phyloP scores from a whole-genome alignment of 148 eudicot genomes.

The Fallopia convolvulus region DNA sequence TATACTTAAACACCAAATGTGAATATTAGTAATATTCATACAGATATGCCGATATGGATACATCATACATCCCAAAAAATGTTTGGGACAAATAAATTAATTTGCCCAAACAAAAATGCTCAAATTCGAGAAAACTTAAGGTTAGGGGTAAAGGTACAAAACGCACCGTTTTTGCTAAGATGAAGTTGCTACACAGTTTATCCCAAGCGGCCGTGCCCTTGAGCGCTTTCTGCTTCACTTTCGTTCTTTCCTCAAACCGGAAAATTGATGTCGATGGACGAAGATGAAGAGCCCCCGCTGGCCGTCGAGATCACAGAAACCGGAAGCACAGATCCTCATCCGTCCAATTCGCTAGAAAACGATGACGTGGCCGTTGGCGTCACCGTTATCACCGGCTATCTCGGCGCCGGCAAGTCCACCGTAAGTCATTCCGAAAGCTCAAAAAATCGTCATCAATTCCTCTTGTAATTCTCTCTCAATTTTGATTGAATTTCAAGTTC shows the following conservation, averaged over 20 bases:
- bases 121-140: too few relatives aligned
- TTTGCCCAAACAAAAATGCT: too few relatives aligned
- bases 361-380: constrained; percentile 56
- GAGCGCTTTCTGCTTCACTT: not conserved
- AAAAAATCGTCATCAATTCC: not conserved
- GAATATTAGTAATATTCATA: too few relatives aligned
- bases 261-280: constrained; percentile 29
- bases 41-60: too few relatives aligned
- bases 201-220: not conserved
- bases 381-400: constrained; percentile 91
- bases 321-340: constrained; percentile 7
- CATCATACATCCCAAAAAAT: too few relatives aligned
- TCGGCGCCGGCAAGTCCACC: constrained; percentile 95
- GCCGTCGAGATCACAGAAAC: constrained; percentile 43
- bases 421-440: constrained; percentile 22
- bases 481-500: not conserved
- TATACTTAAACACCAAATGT: too few relatives aligned
- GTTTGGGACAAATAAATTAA: too few relatives aligned
- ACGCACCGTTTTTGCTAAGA: not conserved
- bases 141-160: not conserved
- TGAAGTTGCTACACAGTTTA: not conserved
- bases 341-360: constrained; percentile 14
- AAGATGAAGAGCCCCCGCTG: constrained; percentile 68
- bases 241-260: not conserved
- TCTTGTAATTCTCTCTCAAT: not conserved